Evolutionary conservation across 1,139 yeast species (phyloP), one percentile per base, ranked within the genome.

Genomic region (Magnusiomyces paraingens): DNA sequence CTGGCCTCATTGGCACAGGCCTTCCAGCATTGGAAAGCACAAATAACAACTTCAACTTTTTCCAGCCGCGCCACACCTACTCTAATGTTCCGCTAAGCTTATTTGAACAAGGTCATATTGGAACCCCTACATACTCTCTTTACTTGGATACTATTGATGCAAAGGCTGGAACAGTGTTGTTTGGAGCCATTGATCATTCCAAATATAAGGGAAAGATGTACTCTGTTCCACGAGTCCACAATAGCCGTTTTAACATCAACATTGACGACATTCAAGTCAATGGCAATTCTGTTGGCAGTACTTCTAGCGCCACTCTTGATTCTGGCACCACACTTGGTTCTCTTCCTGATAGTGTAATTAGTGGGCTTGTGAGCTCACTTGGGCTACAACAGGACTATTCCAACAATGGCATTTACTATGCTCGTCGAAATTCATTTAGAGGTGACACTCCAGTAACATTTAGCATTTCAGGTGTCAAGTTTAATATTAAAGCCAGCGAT

Each of bases 151-250:
- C 56, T 4, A 49, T 58, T 8, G 57, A 57, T 12, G 56, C 61
- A 15, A 61, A 64, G 20, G 51, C 65, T 3, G 82, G 82, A 5
- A 60, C 68, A 46, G 66, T 77, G 45, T 55, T 69, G 50, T 77
- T 77, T 64, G 81, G 81, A 2, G 82, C 79, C 3, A 69, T 78
- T 49, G 82, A 78, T 62, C 73, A 74, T 55, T 74, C 77, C 49
- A 77, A 77, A 61, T 76, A 73, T 61, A 49, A 65, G 1, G 80
- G 79, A 2, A 53, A 60, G 6, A 66, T 75, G 55, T 61, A 57
- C 44, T 47, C 59, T 1, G 52, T 63, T 18, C 59, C 59, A 5
- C 55, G 66, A 17, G 52, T 57, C 5, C 58, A 59, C 47, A 50
- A 45, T 4, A 42, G 51, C 35, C 42, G 54, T 10, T 58, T 52